Evolutionary conservation across 352 stramenopile genomes (phyloP), one percentile per base, ranked within the genome.

Genomic region (Globisporangium spinosum): DNA sequence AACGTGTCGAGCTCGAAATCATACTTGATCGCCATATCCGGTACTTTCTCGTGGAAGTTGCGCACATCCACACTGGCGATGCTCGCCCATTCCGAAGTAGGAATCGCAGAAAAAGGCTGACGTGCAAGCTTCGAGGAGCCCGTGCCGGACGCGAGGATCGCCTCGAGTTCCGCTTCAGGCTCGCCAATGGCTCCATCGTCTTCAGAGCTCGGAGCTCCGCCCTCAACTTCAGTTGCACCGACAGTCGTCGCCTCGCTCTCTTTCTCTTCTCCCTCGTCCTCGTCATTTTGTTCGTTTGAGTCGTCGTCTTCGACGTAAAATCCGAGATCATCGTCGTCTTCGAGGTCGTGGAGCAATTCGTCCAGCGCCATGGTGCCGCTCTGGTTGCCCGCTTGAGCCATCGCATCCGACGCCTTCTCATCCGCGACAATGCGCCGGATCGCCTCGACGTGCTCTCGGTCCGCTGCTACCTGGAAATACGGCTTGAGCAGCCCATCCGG

Each of bases 1-100:
- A 99, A 99, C 62, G 87, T 83, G 77, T 99, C 97, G 23, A 99
- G 83, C 69, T 93, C 85, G 55, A 95, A 95, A 0, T 76, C 66
- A 67, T 93, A 94, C 65, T 82, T 79, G 61, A 94, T 92, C 20
- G 88, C 88, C 78, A 92, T 91, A 17, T 92, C 82, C 0, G 87
- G 86, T 1, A 95, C 84, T 62, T 93, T 92, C 0, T 87, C 78
- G 61, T 91, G 82, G 68, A 95, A 95, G 57, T 94, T 92, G 59
- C 82, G 82, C 66, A 95, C 86, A 60, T 93, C 82, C 0, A 91
- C 80, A 34, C 74, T 76, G 15, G 74, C 79, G 35, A 89, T 83
- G 27, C 83, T 93, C 20, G 88, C 88, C 85, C 85, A 95, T 49
- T 95, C 83, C 2, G 78, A 85, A 5, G 73, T 65, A 9, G 47